Evolutionary conservation across 768 basidiomycete species (phyloP).

Genomic region (Inosperma sp.): DNA sequence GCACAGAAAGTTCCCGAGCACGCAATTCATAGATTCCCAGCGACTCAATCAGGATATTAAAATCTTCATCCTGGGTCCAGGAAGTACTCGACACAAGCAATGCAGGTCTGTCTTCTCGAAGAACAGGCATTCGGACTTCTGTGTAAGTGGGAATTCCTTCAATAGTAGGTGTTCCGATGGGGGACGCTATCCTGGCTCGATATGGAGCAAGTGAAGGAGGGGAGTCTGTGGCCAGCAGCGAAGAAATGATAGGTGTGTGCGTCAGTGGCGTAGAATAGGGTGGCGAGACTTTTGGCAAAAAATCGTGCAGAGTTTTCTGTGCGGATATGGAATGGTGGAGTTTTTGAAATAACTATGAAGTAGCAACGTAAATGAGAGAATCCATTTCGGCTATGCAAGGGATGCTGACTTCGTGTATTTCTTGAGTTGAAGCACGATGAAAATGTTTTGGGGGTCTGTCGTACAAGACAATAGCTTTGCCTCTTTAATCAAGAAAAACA

Average conservation of each 20-base stretch:
- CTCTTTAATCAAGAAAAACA: conserved; percentile 42
- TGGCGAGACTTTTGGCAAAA: conserved; percentile 47
- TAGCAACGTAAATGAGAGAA: neutral
- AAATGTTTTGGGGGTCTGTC: conserved; percentile 91
- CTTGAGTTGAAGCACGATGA: conserved; percentile 60
- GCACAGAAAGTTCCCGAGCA: conserved; percentile 32
- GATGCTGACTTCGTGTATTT: conserved; percentile 66
- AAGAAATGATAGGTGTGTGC: conserved; percentile 21
- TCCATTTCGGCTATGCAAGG: neutral
- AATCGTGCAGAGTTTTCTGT: conserved; percentile 36
- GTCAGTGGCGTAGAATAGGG: conserved; percentile 68
- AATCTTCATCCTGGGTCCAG: conserved; percentile 98
- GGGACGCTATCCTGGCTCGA: conserved; percentile 11
- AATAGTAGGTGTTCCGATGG: conserved; percentile 16
- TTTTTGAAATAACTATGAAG: conserved; percentile 46
- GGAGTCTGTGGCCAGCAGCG: neutral
- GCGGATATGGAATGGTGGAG: conserved; percentile 36
- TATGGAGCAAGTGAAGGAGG: conserved; percentile 1
- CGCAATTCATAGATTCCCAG: conserved; percentile 64
- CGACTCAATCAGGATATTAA: conserved; percentile 75
- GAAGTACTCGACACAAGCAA: conserved; percentile 89
- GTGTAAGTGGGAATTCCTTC: conserved; percentile 29
- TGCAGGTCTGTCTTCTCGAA: conserved; percentile 74
- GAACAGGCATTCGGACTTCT: conserved; percentile 38
- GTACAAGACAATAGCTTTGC: conserved; percentile 72